phyloP scores from a whole-genome alignment of 345 rosid species.

The Eucalyptus rudis region DNA sequence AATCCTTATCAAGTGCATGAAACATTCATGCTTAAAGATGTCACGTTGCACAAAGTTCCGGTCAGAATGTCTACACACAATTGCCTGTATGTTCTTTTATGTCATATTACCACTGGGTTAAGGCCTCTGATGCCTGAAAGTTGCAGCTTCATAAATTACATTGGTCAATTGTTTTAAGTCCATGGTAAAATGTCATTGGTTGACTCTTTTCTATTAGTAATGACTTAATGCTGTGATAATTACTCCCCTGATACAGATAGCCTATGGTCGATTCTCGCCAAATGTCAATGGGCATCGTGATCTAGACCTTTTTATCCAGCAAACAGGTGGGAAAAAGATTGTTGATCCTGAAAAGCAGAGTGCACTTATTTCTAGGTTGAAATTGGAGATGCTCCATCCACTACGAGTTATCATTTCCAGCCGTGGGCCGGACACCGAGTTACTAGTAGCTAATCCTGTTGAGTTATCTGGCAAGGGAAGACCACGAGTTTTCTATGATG shows the following conservation, averaged over 20 bases:
- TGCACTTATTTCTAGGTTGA: slow-evolving; percentile 35
- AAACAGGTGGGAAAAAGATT: slow-evolving; percentile 61
- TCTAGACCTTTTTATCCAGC: slow-evolving; percentile 72
- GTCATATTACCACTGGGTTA: neutral
- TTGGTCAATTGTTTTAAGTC: neutral
- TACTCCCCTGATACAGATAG: slow-evolving; percentile 23
- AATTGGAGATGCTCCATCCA: slow-evolving; percentile 81
- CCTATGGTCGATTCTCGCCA: slow-evolving; percentile 65
- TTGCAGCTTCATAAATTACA: neutral
- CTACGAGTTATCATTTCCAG: slow-evolving; percentile 55
- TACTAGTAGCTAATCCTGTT: slow-evolving; percentile 80
- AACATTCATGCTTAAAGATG: neutral
- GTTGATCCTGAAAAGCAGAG: slow-evolving; percentile 52
- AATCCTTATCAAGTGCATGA: neutral
- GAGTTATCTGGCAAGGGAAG: slow-evolving; percentile 79
- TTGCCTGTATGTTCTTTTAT: neutral
- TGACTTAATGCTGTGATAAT: neutral
- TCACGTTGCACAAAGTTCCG: neutral
- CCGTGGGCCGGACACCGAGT: slow-evolving; percentile 77
- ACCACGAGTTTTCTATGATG: slow-evolving; percentile 79
- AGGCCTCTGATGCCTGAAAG: neutral
- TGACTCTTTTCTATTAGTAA: neutral
- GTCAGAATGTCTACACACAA: neutral
- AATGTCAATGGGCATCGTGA: slow-evolving; percentile 37
- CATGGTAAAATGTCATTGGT: neutral